Evolutionary conservation across 1,139 yeast genomes (phyloP), one percentile per base, ranked within the genome.

Genomic region (Yamadazyma atlantica): DNA sequence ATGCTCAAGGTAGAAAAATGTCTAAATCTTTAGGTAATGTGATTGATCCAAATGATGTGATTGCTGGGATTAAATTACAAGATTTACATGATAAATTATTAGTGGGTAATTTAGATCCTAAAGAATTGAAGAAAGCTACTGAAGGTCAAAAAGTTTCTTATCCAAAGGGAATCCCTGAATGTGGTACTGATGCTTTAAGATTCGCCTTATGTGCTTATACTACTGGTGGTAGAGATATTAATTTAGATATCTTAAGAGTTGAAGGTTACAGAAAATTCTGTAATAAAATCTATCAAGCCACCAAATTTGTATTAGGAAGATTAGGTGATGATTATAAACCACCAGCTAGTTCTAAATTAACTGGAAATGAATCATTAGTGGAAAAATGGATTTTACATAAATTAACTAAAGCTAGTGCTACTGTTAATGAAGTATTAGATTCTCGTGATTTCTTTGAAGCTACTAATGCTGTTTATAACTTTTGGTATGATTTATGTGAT

Each of bases 211-310:
- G 98, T 79, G 97, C 97, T 39, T 92, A 92, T 73, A 85, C 96
- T 36, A 90, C 98, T 40, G 98, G 98, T 70, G 97, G 97, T 55
- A 84, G 97, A 69, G 98, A 92, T 60, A 92, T 92, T 64, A 92
- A 92, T 69, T 78, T 92, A 62, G 97, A 92, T 62, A 89, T 92
- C 55, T 74, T 89, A 64, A 86, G 98, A 72, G 96, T 92, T 51
- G 98, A 94, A 64, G 98, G 98, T 57, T 92, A 92, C 82, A 81
- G 98, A 71, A 92, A 92, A 77, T 92, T 92, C 85, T 90, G 98
- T 77, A 92, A 92, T 81, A 92, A 92, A 81, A 92, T 92, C 55
- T 92, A 88, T 75, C 98, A 92, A 72, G 98, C 98, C 41, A 90
- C 98, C 48, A 92, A 92, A 71, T 92, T 92, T 59, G 98, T 89